Percentiles rank a stretch among this genome's conserved stretches.
Evolutionary conservation across 208 protist genomes (phyloP).

Genomic region (Acanthamoeba triangularis): DNA sequence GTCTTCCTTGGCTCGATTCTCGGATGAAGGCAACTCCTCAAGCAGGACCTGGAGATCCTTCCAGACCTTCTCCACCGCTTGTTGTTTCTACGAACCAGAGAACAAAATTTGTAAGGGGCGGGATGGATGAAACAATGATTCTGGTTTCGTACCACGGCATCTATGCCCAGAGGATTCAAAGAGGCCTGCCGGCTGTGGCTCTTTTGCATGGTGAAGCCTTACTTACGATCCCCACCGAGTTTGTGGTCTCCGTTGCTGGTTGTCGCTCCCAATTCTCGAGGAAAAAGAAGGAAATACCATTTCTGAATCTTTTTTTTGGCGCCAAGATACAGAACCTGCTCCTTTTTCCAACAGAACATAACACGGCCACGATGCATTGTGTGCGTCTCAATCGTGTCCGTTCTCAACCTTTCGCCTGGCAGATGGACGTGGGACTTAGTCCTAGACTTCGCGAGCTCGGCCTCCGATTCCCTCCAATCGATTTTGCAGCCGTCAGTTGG

Average conservation of each 20-base stretch:
- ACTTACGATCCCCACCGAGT: background rate
- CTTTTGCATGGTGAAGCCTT: constrained; percentile 28
- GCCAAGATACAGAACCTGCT: too few species aligned
- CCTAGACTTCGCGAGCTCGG: too few species aligned
- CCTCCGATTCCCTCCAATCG: too few species aligned
- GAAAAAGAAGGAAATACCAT: too few species aligned
- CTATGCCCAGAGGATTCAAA: constrained; percentile 1
- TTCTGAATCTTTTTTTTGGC: too few species aligned
- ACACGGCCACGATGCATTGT: too few species aligned
- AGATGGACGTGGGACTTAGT: too few species aligned
- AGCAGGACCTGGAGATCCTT: constrained; percentile 16
- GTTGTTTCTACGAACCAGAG: constrained; percentile 20
- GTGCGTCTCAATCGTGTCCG: too few species aligned
- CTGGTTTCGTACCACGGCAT: background rate
- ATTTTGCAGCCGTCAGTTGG: background rate
- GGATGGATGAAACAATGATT: background rate
- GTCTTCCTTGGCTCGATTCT: constrained; percentile 8
- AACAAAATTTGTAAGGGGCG: background rate
- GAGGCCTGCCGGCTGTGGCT: constrained; percentile 24
- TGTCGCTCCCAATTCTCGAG: too few species aligned
- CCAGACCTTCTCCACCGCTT: constrained; percentile 38
- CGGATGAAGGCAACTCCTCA: constrained; percentile 12
- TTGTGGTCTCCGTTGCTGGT: background rate
- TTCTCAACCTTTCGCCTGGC: too few species aligned
- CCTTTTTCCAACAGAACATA: too few species aligned